Evolutionary conservation across 768 basidiomycete species (phyloP), one percentile per base, ranked within the genome.

Genomic region (Lactarius hatsudake): DNA sequence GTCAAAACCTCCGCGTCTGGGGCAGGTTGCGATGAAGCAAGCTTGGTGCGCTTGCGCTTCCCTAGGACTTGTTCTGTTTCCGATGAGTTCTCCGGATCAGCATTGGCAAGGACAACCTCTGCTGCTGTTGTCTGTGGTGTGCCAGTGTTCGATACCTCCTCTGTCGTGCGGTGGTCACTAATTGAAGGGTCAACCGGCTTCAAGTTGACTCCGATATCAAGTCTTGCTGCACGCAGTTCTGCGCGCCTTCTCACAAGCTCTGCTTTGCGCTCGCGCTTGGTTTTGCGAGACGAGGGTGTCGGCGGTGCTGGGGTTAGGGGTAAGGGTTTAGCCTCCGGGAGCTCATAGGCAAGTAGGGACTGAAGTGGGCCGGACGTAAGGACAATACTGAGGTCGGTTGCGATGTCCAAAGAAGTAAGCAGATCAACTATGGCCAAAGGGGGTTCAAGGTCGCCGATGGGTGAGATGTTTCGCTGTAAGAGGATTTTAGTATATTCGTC

Each of bases 401-500:
- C 78, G 59, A 92, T 82, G 32, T 86, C 81, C n/a, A 74, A 74
- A 20, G 84, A 86, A 15, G 81, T 73, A 30, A 90, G 83, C 34
- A 88, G 79, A 17, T 84, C 78, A 1, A 94, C 78, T 8, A 84
- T 71, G 1, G 82, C 78, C 2, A 88, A 69, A 3, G 87, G 81
- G 1, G 91, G 87, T 75, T 96, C 94, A 28, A 96, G 83, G 72
- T 93, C 86, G 28, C 93, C 92, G 20, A 90, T 74, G 13, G 59
- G 26, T n/a, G 20, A 56, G 38, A 17, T 43, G 34, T 26, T 62
- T 42, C 17, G 45, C 55, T 59, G 66, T 43, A 38, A 42, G n/a
- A 30, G 57, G 51, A 23, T n/a, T 26, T 57, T 43, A 13, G 26
- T 54, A 36, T 23, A 57, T 17, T 59, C 48, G 20, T 55, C 13